Conservation (phyloP, 78 protist species). For the Anaeramoeba flamelloides region DNA sequence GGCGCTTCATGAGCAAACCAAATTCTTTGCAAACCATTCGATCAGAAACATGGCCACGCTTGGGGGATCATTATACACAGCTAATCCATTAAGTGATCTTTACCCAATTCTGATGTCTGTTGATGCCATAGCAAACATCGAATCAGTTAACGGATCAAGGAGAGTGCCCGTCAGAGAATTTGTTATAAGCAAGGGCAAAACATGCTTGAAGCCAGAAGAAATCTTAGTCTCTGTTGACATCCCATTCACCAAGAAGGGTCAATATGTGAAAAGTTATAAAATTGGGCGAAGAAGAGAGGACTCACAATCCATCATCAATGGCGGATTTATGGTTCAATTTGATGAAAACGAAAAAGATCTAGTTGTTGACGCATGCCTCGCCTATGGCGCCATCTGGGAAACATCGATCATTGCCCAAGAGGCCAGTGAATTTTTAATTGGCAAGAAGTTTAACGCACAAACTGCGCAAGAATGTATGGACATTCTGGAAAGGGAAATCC, state of each 20-base stretch:
- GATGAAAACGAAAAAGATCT: not conserved
- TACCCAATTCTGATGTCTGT: not conserved
- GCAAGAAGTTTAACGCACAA: not conserved
- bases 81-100: not conserved
- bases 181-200: not conserved
- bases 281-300: not conserved
- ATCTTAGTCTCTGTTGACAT: not conserved
- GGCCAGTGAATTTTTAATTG: not conserved
- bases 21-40: not conserved
- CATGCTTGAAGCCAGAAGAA: not conserved
- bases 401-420: not conserved
- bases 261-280: not conserved
- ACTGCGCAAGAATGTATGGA: not conserved
- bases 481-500: not conserved
- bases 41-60: not conserved
- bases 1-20: not conserved
- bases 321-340: not conserved
- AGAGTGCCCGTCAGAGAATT: not conserved
- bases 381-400: not conserved
- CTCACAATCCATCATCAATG: not conserved
- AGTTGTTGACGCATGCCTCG: not conserved
- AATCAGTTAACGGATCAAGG: not conserved
- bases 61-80: slow-evolving; percentile 1
- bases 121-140: not conserved
- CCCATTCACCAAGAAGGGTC: not conserved